Evolutionary conservation across 1,139 yeast species (phyloP), one percentile per base, ranked within the genome.

Genomic region (Blastobotrys buckinghamii): DNA sequence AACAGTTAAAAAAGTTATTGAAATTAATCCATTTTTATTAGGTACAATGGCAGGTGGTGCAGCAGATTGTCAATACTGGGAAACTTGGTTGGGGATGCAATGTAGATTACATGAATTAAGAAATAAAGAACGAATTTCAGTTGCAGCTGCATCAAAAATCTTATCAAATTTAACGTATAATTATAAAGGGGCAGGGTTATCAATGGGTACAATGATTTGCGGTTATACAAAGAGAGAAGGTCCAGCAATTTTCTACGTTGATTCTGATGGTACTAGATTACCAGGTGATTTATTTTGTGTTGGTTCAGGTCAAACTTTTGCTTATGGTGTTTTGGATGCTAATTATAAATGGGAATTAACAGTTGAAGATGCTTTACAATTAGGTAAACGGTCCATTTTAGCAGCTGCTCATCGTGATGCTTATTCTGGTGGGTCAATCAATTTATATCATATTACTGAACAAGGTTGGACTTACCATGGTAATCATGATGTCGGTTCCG

Each of bases 11-110:
- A 92, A 92, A 70, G 98, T 92, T 47, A 90, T 92, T 65, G 92
- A 92, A 68, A 92, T 92, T 71, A 94, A 94, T 69, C 97, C 97
- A 47, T 85, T 86, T 64, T 72, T 92, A 58, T 77, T 92, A 61
- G 99, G 99, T 57, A 92, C 99, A 30, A 83, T 92, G 97, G 99
- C 99, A 34, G 99, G 99, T 71, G 97, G 97, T 74, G 99, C 99
- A 46, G 98, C 98, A 26, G 99, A 92, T 71, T 92, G 99, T 76
- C 98, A 94, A 69, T 94, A 77, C 70, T 92, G 99, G 99, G 97
- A 92, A 72, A 88, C 97, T 27, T 92, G 97, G 97, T 77, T 92
- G 55, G 98, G 98, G 57, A 76, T 96, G 19, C 97, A 92, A 70
- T 92, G 98, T 73, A 78, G 99, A 63, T 73, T 92, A 60, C 96